Conservation (phyloP, 1,139 yeast species). For the Diutina scorzettiae region DNA sequence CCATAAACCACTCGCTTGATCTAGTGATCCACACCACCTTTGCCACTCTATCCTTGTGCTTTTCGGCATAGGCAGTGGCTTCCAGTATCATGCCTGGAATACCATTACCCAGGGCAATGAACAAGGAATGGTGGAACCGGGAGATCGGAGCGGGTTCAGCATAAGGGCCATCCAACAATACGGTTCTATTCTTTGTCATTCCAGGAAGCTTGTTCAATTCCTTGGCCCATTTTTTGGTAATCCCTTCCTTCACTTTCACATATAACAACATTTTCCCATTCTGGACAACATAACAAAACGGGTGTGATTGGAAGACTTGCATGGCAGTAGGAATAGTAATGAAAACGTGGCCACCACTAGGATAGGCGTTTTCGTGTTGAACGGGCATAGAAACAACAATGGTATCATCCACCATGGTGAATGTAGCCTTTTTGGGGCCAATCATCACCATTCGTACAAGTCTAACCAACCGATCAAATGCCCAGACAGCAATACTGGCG, state of each 20-base stretch:
- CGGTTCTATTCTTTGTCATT: neutral
- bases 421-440: neutral
- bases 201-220: neutral
- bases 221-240: neutral
- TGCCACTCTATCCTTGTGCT: neutral
- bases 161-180: conserved; percentile 2
- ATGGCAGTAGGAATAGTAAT: neutral
- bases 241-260: neutral
- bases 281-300: conserved; percentile 4
- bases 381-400: neutral
- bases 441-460: neutral
- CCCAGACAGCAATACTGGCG: neutral
- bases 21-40: conserved; percentile 1
- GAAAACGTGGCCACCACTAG: neutral
- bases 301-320: neutral
- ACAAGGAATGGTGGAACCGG: neutral
- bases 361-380: neutral
- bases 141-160: neutral
- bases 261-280: neutral
- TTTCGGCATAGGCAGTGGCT: neutral
- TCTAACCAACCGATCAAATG: neutral
- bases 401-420: neutral
- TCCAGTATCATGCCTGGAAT: neutral
- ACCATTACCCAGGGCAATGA: neutral
- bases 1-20: neutral